Base-by-base conservation (phyloP, 352 stramenopile species). In the Thalassiosira tumida region DNA sequence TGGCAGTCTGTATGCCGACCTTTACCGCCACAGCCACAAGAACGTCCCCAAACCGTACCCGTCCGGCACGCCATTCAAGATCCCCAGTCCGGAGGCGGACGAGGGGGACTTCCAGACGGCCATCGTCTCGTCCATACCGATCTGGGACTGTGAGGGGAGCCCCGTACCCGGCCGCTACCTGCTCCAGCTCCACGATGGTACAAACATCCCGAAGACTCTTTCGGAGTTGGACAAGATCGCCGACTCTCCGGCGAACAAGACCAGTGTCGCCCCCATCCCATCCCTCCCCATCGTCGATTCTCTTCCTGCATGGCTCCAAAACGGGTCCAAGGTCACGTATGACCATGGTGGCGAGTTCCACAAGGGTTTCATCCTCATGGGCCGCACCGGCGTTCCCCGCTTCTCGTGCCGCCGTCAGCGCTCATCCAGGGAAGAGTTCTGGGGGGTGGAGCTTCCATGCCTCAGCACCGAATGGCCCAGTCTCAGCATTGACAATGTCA, bases 41-140 rank as follows among this genome's bases (percentile, higher is more conserved):
- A 26, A 13, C 0, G 3, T 62, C 1, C 10, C 37, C 21, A 69
- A 91, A 77, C 31, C 17, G 10, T 91, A 50, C 43, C 84, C 84
- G 43, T 76, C 84, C 7, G 84, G 84, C 29, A 90, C 76, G 21
- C 43, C 75, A 7, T 64, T 90, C n/a, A n/a, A n/a, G n/a, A n/a
- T n/a, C n/a, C n/a, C n/a, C n/a, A n/a, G n/a, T n/a, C n/a, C n/a
- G n/a, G n/a, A n/a, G n/a, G n/a, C n/a, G n/a, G n/a, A n/a, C n/a
- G n/a, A n/a, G n/a, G n/a, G n/a, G n/a, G n/a, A n/a, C n/a, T n/a
- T n/a, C n/a, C n/a, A n/a, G n/a, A n/a, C n/a, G n/a, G n/a, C n/a
- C n/a, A n/a, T n/a, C n/a, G n/a, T n/a, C n/a, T n/a, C n/a, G n/a
- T n/a, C n/a, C n/a, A n/a, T n/a, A n/a, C n/a, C n/a, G n/a, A n/a